phyloP scores from a whole-genome alignment of 192 early-diverging fungal genomes.

The Umbelopsis ramanniana region DNA sequence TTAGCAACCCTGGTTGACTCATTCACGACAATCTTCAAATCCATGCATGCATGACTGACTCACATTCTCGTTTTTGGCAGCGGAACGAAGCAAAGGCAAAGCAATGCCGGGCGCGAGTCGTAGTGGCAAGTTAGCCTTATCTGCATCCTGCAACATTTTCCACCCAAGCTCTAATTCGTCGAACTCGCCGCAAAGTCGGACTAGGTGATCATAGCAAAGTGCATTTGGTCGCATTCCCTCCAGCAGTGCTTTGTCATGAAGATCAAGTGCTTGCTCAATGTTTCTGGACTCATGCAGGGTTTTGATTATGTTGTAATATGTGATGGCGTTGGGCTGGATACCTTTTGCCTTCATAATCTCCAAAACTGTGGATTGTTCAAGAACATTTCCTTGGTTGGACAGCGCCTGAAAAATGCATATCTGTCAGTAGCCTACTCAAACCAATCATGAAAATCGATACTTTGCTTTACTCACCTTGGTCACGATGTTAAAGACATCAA shows the following conservation, averaged over 20 bases:
- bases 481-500: constrained; percentile 44
- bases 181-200: constrained; percentile 39
- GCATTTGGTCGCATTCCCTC: constrained; percentile 8
- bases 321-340: constrained; percentile 7
- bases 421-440: no score
- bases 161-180: constrained; percentile 43
- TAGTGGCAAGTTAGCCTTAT: constrained; percentile 37
- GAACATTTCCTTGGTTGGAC: not conserved
- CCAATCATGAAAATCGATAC: no score
- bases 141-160: constrained; percentile 51
- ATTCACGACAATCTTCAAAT: no score
- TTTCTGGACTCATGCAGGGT: not conserved
- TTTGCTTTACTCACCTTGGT: constrained; percentile 36
- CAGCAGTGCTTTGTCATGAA: not conserved
- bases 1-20: not conserved
- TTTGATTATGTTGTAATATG: constrained; percentile 5
- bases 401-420: constrained; percentile 10
- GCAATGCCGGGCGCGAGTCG: constrained; percentile 42
- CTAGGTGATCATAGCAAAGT: constrained; percentile 42
- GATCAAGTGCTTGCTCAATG: not conserved
- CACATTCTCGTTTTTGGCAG: constrained; percentile 47
- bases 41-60: not conserved
- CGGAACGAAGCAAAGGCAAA: constrained; percentile 44
- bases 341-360: constrained; percentile 27
- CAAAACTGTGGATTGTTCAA: constrained; percentile 8